phyloP scores from a whole-genome alignment of 352 stramenopile species.

The Phytophthora pini region DNA sequence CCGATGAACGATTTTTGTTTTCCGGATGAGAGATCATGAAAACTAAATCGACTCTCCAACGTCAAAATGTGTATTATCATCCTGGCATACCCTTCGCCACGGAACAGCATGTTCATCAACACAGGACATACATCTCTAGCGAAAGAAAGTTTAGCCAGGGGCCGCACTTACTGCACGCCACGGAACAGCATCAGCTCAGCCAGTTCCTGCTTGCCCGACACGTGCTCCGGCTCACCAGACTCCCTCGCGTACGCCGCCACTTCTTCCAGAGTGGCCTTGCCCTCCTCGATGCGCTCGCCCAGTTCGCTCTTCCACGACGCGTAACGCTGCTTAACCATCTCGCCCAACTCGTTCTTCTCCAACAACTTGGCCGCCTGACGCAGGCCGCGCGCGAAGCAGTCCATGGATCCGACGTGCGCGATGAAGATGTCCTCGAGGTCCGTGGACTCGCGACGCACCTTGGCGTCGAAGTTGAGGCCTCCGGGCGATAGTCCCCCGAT shows the following conservation, averaged over 20 bases:
- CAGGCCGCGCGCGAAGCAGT: conserved; percentile 82
- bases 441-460: neutral
- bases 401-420: conserved; percentile 85
- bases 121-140: no score
- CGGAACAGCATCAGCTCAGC: conserved; percentile 73
- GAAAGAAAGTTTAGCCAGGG: no score
- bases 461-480: neutral
- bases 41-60: no score
- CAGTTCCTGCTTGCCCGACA: conserved; percentile 79
- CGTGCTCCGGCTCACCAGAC: conserved; percentile 63
- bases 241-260: conserved; percentile 50
- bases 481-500: neutral
- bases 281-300: conserved; percentile 66
- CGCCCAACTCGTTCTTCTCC: conserved; percentile 52
- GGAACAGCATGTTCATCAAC: no score
- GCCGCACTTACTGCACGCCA: conserved; percentile 24
- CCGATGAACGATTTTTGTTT: no score
- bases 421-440: neutral
- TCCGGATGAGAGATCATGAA: no score
- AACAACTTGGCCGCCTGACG: conserved; percentile 74
- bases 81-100: no score
- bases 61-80: no score
- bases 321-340: conserved; percentile 70
- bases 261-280: conserved; percentile 71
- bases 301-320: conserved; percentile 68